A percentile compares a stretch with the other conserved stretches of the same genome.
Evolutionary conservation across 176 grass and related monocot species (phyloP).

Genomic region (Elymus sibiricus): DNA sequence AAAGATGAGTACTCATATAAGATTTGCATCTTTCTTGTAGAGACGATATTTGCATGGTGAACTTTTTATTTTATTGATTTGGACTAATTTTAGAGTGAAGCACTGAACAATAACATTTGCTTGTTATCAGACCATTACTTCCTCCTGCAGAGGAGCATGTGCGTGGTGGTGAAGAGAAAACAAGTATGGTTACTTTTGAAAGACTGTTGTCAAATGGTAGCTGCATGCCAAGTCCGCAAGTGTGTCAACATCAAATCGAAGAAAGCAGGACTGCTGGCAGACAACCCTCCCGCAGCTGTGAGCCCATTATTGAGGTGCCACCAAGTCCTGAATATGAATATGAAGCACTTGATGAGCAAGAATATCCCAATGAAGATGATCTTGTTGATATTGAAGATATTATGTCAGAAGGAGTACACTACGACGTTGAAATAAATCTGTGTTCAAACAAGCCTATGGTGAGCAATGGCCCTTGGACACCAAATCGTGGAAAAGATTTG

Average conservation of each 20-base stretch:
- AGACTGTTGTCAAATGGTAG: slow-evolving; percentile 6
- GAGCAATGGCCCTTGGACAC: slow-evolving; percentile 32
- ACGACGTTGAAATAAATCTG: slow-evolving; percentile 43
- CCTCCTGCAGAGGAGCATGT: slow-evolving; percentile 30
- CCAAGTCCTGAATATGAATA: slow-evolving; percentile 47
- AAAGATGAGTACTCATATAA: neutral
- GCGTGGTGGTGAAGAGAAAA: slow-evolving; percentile 15
- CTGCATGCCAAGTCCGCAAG: slow-evolving; percentile 13
- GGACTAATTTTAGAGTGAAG: neutral
- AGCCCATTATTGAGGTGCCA: slow-evolving; percentile 50
- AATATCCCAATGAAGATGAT: slow-evolving; percentile 23
- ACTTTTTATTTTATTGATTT: slow-evolving; percentile 12
- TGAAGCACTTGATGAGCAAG: slow-evolving; percentile 16
- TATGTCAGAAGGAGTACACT: slow-evolving; percentile 15
- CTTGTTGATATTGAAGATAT: slow-evolving; percentile 46
- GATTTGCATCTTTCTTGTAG: neutral
- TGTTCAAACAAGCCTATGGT: slow-evolving; percentile 29
- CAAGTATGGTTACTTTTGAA: slow-evolving; percentile 17
- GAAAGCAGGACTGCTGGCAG: slow-evolving; percentile 28
- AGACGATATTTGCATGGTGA: neutral
- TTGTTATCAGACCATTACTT: slow-evolving; percentile 33
- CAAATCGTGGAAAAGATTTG: slow-evolving; percentile 40
- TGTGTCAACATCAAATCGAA: slow-evolving; percentile 10
- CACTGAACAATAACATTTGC: slow-evolving; percentile 20
- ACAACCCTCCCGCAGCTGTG: neutral